Base-by-base conservation (phyloP, 192 early-diverging fungal genomes). In the Umbelopsis ramanniana region DNA sequence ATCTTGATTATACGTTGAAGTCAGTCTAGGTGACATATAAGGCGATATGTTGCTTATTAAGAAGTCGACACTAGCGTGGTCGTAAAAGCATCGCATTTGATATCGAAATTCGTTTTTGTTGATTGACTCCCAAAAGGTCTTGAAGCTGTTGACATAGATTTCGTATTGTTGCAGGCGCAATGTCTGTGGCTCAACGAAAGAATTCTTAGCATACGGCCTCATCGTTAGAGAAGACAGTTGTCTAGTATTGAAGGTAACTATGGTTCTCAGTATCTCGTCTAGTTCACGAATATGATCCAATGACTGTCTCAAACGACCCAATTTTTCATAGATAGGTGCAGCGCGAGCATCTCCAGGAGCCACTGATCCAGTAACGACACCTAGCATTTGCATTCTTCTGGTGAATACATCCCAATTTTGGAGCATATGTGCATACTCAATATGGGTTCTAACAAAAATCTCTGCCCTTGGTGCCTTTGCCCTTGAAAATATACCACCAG, bases 261-360 rank as follows among this genome's bases (percentile, higher is more conserved):
- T 24, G 23, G 43, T 53, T 12, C 81, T 80, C 23, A 88, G 52
- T n/a, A 81, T 60, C 0, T 86, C 87, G 67, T 88, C 87, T 4
- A 82, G 77, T 46, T 88, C 87, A 35, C 77, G 79, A 22, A 86
- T 83, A 5, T 72, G 73, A 4, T 77, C 71, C 6, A 88, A 73
- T 40, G 82, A 85, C 10, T 81, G 73, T 14, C 79, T 74, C 15
- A 88, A 66, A n/a, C 78, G 78, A 19, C 75, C 80, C 17, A 86
- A 74, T 55, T 88, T 88, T 60, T 80, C 67, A 69, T 81, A 88
- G 0, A 83, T 72, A 21, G 83, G 85, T 22, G 70, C 48, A n/a
- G 73, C 52, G n/a, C 68, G 52, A 8, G 60, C 35, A 60, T 79
- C 78, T 1, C 73, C 67, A 55, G 67, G 52, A 33, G 54, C 33